Evolutionary conservation across 1,284 basidiomycete genomes (phyloP), one percentile per base, ranked within the genome.

Genomic region (Fomitopsis palustris): DNA sequence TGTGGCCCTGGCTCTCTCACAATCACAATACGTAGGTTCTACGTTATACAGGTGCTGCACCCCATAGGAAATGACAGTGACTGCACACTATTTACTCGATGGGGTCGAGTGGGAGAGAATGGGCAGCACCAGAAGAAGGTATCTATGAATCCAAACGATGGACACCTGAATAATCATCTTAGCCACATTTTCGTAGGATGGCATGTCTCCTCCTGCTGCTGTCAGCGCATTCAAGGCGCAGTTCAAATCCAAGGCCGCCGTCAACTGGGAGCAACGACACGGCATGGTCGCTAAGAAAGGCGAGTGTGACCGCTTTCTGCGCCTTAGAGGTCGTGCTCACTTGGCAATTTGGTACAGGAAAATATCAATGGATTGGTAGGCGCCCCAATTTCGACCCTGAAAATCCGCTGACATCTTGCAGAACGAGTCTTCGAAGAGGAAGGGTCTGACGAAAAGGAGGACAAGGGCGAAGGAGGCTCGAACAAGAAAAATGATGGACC

Each of bases 31-130:
- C 16, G 6, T 57, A 85, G 83, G 62, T 87, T 85, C 70, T 87
- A 87, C 61, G 82, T 86, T 2, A 73, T 87, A n/a, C 85, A 87
- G 63, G 72, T 87, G 2, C 69, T 87, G 35, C 84, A 86, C 64
- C 77, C 81, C 0, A 73, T 81, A 33, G 76, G 77, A 2, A 78
- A 79, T 64, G 63, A 70, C 27, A 52, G 65, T 9, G 62, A 69
- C 17, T 80, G 74, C 59, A 59, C 72, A 2, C 71, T 87, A 17
- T 84, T 76, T 68, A 83, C 82, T 27, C 80, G 83, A 29, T 87
- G 85, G 84, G 85, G 83, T 7, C 78, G 85, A 23, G 84, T 86
- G 12, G 85, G 85, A 27, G 84, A 85, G 65, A 67, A 64, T 21
- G 85, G 85, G 1, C 74, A 78, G 64, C 73, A 66, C 19, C 80